Base-by-base conservation (phyloP, 768 basidiomycete genomes). In the Phlebiopsis flavidoalba region DNA sequence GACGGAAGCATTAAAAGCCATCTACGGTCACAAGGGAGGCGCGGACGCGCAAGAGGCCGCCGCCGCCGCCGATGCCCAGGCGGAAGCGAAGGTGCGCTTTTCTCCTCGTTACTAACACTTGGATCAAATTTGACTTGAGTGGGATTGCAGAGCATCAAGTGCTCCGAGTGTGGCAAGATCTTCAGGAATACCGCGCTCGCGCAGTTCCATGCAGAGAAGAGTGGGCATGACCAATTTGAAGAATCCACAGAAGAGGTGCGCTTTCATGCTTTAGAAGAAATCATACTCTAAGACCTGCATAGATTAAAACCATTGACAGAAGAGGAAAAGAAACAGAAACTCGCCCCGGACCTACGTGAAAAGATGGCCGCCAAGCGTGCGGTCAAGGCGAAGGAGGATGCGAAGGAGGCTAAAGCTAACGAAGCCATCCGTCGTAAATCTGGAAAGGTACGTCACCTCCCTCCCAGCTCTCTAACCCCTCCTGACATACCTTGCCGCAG, bases 281-380 rank as follows among this genome's bases (percentile, higher is more conserved):
- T 24, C 40, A 8, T 12, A 43, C 40, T 43, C 8, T 12, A 43
- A 17, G 40, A 3, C 2, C 3, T 43, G 2, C 35, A 26, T 17
- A 93, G 93, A 85, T 98, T 73, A 94, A n/a, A 93, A 70, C 95
- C 96, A 0, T 73, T 99, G 55, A 98, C 95, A 0, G 95, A 98
- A 73, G 26, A 31, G 26, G 94, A 95, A 68, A 94, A 98, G 74
- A 96, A 88, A 79, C 83, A 85, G 60, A 77, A 85, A 65, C 92
- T 87, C 68, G 79, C 98, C 0, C 84, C 75, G 0, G 96, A 97
- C 64, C 75, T 99, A 60, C 80, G 85, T 24, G 76, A 80, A 57
- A 93, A 88, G 75, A 86, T 98, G 83, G 79, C 83, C 0, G 86
- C 80, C 60, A 98, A 98, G 72, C 85, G 91, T 1, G 80, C 87